Conservation (phyloP, 306 rosid genomes). For the Glycine tomentella region DNA sequence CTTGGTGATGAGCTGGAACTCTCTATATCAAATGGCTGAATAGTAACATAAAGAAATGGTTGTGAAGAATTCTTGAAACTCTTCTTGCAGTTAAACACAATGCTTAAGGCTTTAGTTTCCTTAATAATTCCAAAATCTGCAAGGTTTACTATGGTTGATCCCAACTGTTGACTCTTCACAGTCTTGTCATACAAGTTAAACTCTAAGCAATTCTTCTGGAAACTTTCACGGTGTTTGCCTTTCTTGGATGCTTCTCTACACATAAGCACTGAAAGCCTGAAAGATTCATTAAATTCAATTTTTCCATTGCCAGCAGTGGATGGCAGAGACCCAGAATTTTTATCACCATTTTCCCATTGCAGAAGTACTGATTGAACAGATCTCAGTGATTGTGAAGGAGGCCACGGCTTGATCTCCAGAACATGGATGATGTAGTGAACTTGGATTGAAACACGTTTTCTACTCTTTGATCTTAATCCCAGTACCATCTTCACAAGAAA, state of each 20-base stretch:
- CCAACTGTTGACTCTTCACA: slow-evolving; percentile 68
- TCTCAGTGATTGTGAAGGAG: slow-evolving; percentile 63
- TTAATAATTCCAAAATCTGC: slow-evolving; percentile 70
- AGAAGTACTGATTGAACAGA: slow-evolving; percentile 64
- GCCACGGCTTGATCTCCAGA: slow-evolving; percentile 86
- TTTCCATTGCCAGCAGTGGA: slow-evolving; percentile 53
- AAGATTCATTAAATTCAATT: slow-evolving; percentile 62
- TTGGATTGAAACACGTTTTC: slow-evolving; percentile 60
- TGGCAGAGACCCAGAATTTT: slow-evolving; percentile 56
- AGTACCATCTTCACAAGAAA: slow-evolving; percentile 67
- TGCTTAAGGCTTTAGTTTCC: slow-evolving; percentile 54
- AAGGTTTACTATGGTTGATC: slow-evolving; percentile 67
- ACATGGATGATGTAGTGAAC: slow-evolving; percentile 68
- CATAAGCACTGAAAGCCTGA: slow-evolving; percentile 62
- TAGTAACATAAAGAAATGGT: slow-evolving; percentile 63
- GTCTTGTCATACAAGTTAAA: slow-evolving; percentile 73
- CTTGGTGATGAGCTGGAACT: slow-evolving; percentile 67
- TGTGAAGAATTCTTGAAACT: slow-evolving; percentile 61
- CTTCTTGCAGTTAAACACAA: slow-evolving; percentile 69
- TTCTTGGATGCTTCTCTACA: slow-evolving; percentile 64
- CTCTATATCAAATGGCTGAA: slow-evolving; percentile 67
- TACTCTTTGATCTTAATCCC: slow-evolving; percentile 75
- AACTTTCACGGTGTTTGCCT: slow-evolving; percentile 52
- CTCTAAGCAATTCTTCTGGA: slow-evolving; percentile 74
- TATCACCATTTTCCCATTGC: slow-evolving; percentile 81